Base-by-base conservation (phyloP, 768 basidiomycete species). In the Coprinopsis sp. region DNA sequence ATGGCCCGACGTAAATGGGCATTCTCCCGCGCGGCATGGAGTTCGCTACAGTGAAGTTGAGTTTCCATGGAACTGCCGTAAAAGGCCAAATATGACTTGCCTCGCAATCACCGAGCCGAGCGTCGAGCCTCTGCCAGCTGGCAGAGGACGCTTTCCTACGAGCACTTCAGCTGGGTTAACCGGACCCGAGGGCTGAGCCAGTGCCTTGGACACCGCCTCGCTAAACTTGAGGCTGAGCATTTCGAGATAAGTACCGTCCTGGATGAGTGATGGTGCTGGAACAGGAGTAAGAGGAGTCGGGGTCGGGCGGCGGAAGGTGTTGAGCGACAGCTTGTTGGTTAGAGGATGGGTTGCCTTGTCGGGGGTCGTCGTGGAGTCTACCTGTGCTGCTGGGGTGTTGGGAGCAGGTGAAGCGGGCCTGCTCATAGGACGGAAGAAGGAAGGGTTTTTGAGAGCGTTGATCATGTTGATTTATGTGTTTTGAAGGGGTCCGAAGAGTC, bases 161-260 rank as follows among this genome's bases (percentile, higher is more conserved):
- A 87, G 61, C 31, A 72, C 62, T 50, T 88, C 87, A 46, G 62
- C 64, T 10, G 71, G 62, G 37, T 64, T 54, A 14, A 73, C 72
- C 18, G 81, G 70, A 22, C 81, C 79, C 2, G 71, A 57, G 12
- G 87, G 84, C 53, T 83, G 83, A 18, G 76, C 71, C 40, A 91
- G 70, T 3, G 87, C 82, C 64, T 78, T 87, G 45, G 86, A 84
- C 12, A 88, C 85, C 0, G 84, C 87, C 63, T 91, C 89, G 57
- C 83, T 88, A 36, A 91, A 70, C 59, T 84, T 88, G 46, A 89
- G 70, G 54, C 82, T 74, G 36, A 91, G 76, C 48, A 81, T 77
- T 59, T 89, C 84, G 44, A 90, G 71, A 64, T 89, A 91, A 11
- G 86, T 86, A 46, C 84, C 85, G 62, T 90, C 87, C 54, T 87